Conservation (phyloP, 306 rosid genomes). For the Prunus mira region DNA sequence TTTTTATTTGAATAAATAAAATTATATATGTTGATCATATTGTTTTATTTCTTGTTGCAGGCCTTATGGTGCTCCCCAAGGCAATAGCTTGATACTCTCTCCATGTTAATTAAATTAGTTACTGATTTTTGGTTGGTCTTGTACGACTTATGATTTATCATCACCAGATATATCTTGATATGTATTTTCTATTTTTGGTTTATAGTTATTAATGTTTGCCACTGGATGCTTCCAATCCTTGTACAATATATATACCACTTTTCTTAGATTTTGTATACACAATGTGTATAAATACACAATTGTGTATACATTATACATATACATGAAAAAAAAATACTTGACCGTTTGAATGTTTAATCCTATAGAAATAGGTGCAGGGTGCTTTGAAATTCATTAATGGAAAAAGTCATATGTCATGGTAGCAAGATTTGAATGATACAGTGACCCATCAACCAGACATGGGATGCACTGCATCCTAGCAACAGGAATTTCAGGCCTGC, state of each 20-base stretch:
- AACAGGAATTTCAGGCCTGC: slow-evolving; percentile 7
- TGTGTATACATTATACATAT: too few species aligned
- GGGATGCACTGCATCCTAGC: background rate
- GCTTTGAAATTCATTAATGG: background rate
- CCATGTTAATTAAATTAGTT: too few species aligned
- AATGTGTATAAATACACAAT: too few species aligned
- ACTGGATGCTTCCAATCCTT: background rate
- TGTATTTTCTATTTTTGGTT: background rate
- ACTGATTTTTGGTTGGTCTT: background rate
- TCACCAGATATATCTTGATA: background rate
- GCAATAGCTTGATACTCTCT: background rate
- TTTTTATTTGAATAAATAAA: background rate
- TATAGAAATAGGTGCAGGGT: background rate
- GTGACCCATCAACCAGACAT: background rate
- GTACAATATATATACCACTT: too few species aligned
- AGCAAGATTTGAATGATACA: background rate
- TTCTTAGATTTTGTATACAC: too few species aligned
- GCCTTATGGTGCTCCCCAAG: slow-evolving; percentile 39
- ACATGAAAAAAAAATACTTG: background rate
- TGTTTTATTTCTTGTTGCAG: slow-evolving; percentile 28
- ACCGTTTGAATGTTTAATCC: background rate
- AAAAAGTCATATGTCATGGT: background rate
- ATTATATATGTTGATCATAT: background rate
- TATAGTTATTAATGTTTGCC: background rate
- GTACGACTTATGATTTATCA: background rate